phyloP scores from a whole-genome alignment of 306 rosid genomes.

The Quercus bicolor region DNA sequence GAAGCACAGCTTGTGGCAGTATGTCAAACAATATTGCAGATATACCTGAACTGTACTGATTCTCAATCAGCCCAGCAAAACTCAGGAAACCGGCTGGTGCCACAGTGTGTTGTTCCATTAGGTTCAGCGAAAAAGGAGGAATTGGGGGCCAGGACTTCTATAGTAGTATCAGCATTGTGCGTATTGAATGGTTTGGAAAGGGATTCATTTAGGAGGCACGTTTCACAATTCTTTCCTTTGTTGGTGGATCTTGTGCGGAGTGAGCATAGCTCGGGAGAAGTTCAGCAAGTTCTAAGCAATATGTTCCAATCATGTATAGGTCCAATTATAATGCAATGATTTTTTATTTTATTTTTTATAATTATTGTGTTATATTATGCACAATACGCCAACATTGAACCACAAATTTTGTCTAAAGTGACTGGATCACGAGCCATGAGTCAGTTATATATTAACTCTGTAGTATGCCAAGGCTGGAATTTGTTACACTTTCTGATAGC shows the following conservation, averaged over 20 bases:
- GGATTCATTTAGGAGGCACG: constrained; percentile 62
- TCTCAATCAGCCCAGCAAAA: constrained; percentile 32
- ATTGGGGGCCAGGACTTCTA: constrained; percentile 71
- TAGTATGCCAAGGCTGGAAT: constrained; percentile 10
- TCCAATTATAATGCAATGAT: constrained; percentile 59
- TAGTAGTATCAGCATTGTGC: constrained; percentile 70
- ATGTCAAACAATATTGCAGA: constrained; percentile 64
- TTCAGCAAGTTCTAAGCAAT: constrained; percentile 72
- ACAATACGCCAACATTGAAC: constrained; percentile 20
- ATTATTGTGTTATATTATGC: constrained; percentile 7
- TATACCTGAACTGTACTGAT: constrained; percentile 70
- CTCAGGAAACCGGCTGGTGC: constrained; percentile 32
- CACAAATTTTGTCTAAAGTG: constrained; percentile 19
- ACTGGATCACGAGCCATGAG: constrained; percentile 10
- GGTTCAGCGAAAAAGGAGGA: constrained; percentile 86
- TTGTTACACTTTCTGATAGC: background rate
- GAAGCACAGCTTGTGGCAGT: constrained; percentile 64
- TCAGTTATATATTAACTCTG: background rate
- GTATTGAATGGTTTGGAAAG: constrained; percentile 54
- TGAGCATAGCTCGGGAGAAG: constrained; percentile 89
- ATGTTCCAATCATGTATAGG: constrained; percentile 83
- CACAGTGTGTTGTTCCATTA: constrained; percentile 64
- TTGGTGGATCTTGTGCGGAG: constrained; percentile 83
- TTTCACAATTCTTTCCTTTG: constrained; percentile 69
- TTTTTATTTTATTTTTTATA: background rate